Conservation (phyloP, 2,329 filamentous ascomycete genomes). For the Beauveria bassiana region DNA sequence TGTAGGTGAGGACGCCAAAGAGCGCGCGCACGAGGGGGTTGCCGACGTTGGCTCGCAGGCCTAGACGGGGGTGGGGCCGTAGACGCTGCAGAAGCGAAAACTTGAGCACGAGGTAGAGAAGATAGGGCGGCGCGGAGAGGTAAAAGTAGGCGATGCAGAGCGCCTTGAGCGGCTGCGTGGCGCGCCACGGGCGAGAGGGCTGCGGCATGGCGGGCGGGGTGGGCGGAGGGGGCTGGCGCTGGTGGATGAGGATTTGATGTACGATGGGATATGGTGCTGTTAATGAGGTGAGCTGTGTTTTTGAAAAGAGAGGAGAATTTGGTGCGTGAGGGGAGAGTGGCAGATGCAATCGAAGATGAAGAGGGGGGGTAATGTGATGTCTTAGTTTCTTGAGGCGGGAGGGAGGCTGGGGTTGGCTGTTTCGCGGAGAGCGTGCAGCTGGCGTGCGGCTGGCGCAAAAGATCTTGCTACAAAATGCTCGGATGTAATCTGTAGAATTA, state of each 20-base stretch:
- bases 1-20: neutral
- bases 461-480: too few species aligned
- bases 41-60: slow-evolving; percentile 2
- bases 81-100: neutral
- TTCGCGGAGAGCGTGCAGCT: too few species aligned
- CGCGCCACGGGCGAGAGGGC: neutral
- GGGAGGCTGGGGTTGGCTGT: too few species aligned
- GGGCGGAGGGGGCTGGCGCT: too few species aligned
- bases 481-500: too few species aligned
- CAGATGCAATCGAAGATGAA: neutral
- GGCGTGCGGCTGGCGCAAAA: too few species aligned
- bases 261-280: too few species aligned
- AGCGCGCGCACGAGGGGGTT: neutral
- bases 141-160: slow-evolving; percentile 4
- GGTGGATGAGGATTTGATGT: too few species aligned
- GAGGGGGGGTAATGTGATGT: too few species aligned
- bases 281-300: neutral
- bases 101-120: slow-evolving; percentile 4
- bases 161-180: slow-evolving; percentile 9
- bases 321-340: neutral
- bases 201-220: neutral
- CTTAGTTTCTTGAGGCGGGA: too few species aligned
- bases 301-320: too few species aligned
- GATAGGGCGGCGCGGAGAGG: neutral
- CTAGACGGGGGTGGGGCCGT: neutral